Base-by-base conservation (phyloP, 2,329 filamentous ascomycete genomes). In the Xylaria arbuscula region DNA sequence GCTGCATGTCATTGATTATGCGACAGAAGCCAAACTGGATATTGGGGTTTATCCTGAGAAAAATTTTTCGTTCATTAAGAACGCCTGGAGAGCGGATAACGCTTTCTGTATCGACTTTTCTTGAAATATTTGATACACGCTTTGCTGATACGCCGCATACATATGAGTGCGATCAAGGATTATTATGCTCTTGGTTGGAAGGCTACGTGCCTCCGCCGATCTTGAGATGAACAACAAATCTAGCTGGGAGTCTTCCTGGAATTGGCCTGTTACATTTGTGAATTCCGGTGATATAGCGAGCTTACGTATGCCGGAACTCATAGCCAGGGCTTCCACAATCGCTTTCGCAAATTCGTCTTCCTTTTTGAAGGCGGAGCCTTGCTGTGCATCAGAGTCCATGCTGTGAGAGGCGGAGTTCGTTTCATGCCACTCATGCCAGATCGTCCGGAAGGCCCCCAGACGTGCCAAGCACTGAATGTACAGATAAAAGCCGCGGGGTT, bases 381-480 rank as follows among this genome's bases (percentile, higher is more conserved):
- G 19, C 19, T 11, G 28, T 38, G 4, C 19, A 58, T 24, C 11
- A 13, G 32, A 19, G 1, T 32, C 28, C 17, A 17, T 42, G 13
- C 8, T 28, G 32, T 56, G 40, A 6, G 48, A 22, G 8, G 8
- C 13, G 22, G n/a, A 59, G 45, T 56, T 32, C 34, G 9, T 47
- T 36, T 24, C 24, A 13, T 65, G 62, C 56, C 36, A 74, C 32
- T 75, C 56, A 68, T 78, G 64, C 76, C 76, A 78, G 62, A 79
- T 64, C 5, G 74, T 75, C 24, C 76, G 72, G 53, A 76, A 75
- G 8, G 76, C 76, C 22, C 77, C 76, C 8, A 78, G 47, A 42
- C 71, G 70, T 19, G 68, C 76, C 24, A 79, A 72, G 50, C 72
- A 74, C 34, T 60, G 38, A 32, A 77, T 28, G 45, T 75, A 75